Evolutionary conservation across 305 asterid species (phyloP), one percentile per base, ranked within the genome.

Genomic region (Withania somnifera): DNA sequence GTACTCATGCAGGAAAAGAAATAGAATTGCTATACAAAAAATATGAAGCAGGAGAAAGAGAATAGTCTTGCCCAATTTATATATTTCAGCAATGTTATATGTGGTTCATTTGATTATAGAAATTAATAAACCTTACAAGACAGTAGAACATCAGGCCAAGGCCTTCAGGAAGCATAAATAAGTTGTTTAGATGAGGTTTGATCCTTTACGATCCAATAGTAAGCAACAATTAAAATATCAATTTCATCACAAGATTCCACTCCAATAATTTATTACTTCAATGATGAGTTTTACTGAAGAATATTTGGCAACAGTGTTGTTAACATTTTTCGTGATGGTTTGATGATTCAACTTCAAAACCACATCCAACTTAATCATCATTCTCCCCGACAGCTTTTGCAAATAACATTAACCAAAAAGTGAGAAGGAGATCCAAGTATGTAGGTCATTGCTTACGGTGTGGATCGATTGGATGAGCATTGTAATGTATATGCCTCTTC

Each of bases 401-500:
- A 0, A 17, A 75, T 50, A 8, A 45, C 30, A 34, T 51, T 24
- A 36, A 32, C n/a, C 51, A 13, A 26, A 47, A 60, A 14, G n/a
- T 9, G 34, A 17, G 14, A 50, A 40, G 64, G 56, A 81, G 58
- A 58, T 24, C 64, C 19, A 64, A n/a, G 79, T 54, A 36, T 1
- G 50, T 30, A 13, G 60, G 24, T 11, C n/a, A 58, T 28, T 73
- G 83, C 98, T 88, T 91, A 95, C 98, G 96, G 20, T 89, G 77
- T 56, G 88, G 83, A 88, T 87, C 88, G 77, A 95, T 83, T 30
- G 92, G 95, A 89, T 92, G 97, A 51, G 83, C 82, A 81, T 32
- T 88, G 80, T 89, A 93, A 87, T 95, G 92, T 54, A 93, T 36
- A 69, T 86, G 87, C 90, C 91, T 93, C 93, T 90, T 95, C 98